Base-by-base conservation (phyloP, 805 yeast species). In the Metschnikowia noctiluminum region DNA sequence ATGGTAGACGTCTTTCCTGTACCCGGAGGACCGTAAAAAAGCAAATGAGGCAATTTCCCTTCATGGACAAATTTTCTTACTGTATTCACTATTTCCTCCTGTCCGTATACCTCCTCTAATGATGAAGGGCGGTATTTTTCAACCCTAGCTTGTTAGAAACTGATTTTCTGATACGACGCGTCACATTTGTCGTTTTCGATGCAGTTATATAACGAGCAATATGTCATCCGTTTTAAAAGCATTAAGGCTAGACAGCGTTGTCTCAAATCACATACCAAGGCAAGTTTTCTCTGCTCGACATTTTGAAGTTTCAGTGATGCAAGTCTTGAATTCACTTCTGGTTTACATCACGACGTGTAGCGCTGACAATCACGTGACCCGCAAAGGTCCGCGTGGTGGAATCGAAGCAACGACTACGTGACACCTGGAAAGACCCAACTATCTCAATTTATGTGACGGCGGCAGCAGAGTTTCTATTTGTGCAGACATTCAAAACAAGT, bases 1-100 rank as follows among this genome's bases (percentile, higher is more conserved):
- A 89, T 85, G 2, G 96, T 89, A 2, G 96, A 86, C 0, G 96
- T 89, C 65, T 89, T 89, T 56, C 96, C 96, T 0, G 96, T 89
- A 16, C 96, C 96, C 14, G 96, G 96, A 1, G 96, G 96, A 0
- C 96, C 97, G 65, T 94, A 94, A 68, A 94, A 94, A 45, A 94
- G 74, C 56, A 94, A 70, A 69, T 94, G 99, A 2, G 99, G 99
- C 35, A 92, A 73, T 57, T 82, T 81, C 10, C 94, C 91, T 52
- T 85, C 88, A 51, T 81, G 78, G 14, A 91, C 90, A 65, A 92
- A 94, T 62, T 82, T 85, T 38, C 90, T 79, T 14, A 94, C 88
- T 8, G 97, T 92, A 32, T 79, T 78, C 7, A 94, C 89, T 30
- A 90, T 89, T 43, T 87, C 94, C 42, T 80, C 81, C 63, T 94